Evolutionary conservation across 2,329 filamentous ascomycete genomes (phyloP), one percentile per base, ranked within the genome.

Genomic region (Phialophora verrucosa): DNA sequence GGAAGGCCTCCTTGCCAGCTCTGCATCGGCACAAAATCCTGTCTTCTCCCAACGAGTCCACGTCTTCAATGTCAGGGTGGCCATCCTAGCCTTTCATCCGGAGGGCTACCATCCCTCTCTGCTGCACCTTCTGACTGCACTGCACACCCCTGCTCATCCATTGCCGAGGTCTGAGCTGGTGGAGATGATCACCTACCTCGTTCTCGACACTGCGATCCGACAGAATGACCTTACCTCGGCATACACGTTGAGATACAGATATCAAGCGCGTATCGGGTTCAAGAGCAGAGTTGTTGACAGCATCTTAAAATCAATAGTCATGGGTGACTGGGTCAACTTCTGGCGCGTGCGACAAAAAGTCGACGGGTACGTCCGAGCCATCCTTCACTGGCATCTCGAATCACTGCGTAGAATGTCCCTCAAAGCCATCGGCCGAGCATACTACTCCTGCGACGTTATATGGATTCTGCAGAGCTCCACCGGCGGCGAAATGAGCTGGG

Each of bases 61-160:
- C 79, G 88, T 96, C 69, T 98, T 98, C 82, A 92, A 91, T 73
- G 91, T 96, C 73, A 90, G 93, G 62, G 84, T 93, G 29, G 89
- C 91, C 27, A 89, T 99, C 69, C 85, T 97, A 38, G 88, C 90
- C 64, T 88, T 89, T 70, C 90, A 96, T 72, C 91, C 90, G 72
- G 92, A 96, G 72, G 93, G 93, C 1, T 99, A 98, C 77, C 90
- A 94, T 70, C 92, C 94, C 0, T 92, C 94, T 1, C 86, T 98
- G 25, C 85, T 91, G 47, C 88, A 96, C 73, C 85, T 97, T 1
- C 83, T 99, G 12, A 85, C 88, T 53, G 80, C 81, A 7, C 88
- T 98, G 68, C 91, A 96, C 73, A 76, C 77, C 7, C 82, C 84
- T 0, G 77, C 83, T 1, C 86, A 88, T 58, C 88, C 89, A 3